Evolutionary conservation across 2,329 filamentous ascomycete genomes (phyloP), one percentile per base, ranked within the genome.

Genomic region (Verticillium dahliae): DNA sequence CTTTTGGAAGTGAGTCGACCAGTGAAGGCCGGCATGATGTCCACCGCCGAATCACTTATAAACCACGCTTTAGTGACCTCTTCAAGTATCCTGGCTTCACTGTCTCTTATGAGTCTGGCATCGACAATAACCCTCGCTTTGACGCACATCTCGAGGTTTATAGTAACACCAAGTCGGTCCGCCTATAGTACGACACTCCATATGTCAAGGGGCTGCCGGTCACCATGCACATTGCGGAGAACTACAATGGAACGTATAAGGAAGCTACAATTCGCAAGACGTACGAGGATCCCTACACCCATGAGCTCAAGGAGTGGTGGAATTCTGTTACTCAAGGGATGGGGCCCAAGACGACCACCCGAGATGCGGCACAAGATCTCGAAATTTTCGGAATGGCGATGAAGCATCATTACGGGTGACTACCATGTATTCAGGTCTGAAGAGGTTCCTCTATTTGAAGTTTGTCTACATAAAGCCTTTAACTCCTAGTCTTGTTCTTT

Each of bases 71-170:
- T 22, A 69, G 68, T 13, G 75, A 73, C 1, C 73, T 76, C 9
- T 78, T 78, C 70, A 70, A 74, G 50, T 78, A 73, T 65, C 54
- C 57, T 6, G 55, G 65, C 31, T 86, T 83, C 60, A 75, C 80
- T 0, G 75, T 84, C 4, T 75, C 77, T 10, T 86, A 85, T 63
- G 84, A 86, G 65, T 78, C 76, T 0, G 83, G 84, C 0, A 76
- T 84, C 31, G 80, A 84, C 62, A 67, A 70, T 1, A 77, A 86
- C 6, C 81, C 83, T 0, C 65, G 71, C 3, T 83, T 83, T 63
- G 81, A 83, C 62, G 78, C 80, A 0, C 75, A 78, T 60, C 65
- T 83, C 4, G 77, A 76, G 4, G 71, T 86, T 0, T 86, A 83
- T 62, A 79, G 79, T 0, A 70, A 75, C 37, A 73, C 73, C 6